These are phyloP conservation scores for Saccharomycopsis amapae DNA, from an alignment of 805 yeast species.

Conservation along the genomic window DNA sequence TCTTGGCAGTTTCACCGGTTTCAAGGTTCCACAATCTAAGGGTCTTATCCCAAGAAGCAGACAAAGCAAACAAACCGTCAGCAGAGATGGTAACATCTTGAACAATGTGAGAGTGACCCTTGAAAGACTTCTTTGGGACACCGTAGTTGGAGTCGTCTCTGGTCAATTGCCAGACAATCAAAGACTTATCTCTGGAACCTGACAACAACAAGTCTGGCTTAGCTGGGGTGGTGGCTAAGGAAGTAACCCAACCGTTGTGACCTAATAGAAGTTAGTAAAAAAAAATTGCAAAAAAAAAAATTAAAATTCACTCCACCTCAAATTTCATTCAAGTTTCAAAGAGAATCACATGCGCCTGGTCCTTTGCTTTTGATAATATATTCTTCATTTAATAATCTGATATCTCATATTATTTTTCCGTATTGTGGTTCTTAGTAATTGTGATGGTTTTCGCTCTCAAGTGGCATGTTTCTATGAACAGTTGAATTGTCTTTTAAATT, in stretches of 20 bases:
- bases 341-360: too few relatives aligned
- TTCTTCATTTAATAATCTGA: too few relatives aligned
- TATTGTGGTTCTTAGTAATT: too few relatives aligned
- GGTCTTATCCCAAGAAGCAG: conserved; percentile 99
- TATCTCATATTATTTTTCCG: too few relatives aligned
- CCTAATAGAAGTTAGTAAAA: conserved; percentile 31
- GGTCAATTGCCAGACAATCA: conserved; percentile 95
- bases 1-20: conserved; percentile 87
- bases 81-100: conserved; percentile 96
- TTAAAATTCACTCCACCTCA: too few relatives aligned
- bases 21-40: conserved; percentile 97
- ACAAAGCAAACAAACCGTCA: conserved; percentile 95
- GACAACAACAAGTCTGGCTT: conserved; percentile 97
- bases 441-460: too few relatives aligned
- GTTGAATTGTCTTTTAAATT: too few relatives aligned
- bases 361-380: too few relatives aligned
- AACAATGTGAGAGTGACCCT: conserved; percentile 98
- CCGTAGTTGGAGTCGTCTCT: conserved; percentile 97
- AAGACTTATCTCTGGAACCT: conserved; percentile 97
- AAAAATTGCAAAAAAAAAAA: too few relatives aligned
- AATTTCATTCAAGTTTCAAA: too few relatives aligned
- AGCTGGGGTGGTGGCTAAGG: conserved; percentile 95
- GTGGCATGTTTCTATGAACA: too few relatives aligned
- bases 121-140: conserved; percentile 94
- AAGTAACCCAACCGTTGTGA: conserved; percentile 96